Conservation (phyloP, 371 early-diverging fungal genomes). For the Fennellomyces sp. region DNA sequence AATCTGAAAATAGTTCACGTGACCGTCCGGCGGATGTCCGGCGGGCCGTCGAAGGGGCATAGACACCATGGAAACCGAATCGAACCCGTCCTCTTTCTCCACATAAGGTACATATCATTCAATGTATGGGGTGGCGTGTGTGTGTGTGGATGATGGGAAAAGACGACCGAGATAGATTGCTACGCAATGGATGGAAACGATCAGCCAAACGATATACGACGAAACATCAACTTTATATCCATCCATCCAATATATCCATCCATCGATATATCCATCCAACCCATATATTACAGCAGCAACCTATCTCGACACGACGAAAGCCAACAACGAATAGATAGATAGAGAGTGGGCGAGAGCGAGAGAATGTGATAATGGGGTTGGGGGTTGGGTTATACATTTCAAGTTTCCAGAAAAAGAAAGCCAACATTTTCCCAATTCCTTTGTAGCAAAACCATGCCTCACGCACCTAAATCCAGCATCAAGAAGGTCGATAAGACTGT, state of each 20-base stretch:
- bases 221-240: not conserved
- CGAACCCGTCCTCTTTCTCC: too few relatives aligned
- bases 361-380: not conserved
- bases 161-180: too few relatives aligned
- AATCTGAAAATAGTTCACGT: too few relatives aligned
- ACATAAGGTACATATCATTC: too few relatives aligned
- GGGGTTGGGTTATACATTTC: too few relatives aligned
- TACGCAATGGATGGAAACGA: slow-evolving; percentile 2
- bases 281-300: too few relatives aligned
- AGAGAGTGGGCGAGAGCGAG: not conserved
- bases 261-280: slow-evolving; percentile 1
- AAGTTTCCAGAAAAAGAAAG: not conserved
- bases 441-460: slow-evolving; percentile 9
- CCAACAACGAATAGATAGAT: not conserved
- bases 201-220: not conserved
- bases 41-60: too few relatives aligned
- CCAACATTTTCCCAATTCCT: not conserved
- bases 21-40: too few relatives aligned
- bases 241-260: not conserved
- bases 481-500: slow-evolving; percentile 82
- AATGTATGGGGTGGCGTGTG: too few relatives aligned
- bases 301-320: not conserved
- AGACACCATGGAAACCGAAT: too few relatives aligned
- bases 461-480: slow-evolving; percentile 74
- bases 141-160: too few relatives aligned